phyloP scores from a whole-genome alignment of 768 basidiomycete species.

The Auriculariales sp. region DNA sequence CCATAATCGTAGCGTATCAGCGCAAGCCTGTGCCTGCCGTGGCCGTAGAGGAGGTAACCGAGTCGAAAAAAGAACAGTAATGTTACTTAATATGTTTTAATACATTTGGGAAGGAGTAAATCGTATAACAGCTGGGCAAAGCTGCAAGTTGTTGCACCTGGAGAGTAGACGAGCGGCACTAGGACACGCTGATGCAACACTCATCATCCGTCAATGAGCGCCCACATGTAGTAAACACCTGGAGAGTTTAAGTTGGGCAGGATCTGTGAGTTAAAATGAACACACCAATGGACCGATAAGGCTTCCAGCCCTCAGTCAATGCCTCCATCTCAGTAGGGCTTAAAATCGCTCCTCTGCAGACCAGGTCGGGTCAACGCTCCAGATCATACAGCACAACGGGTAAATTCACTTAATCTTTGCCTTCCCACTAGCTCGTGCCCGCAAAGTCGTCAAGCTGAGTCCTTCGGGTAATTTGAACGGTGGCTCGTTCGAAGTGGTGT shows the following conservation, averaged over 20 bases:
- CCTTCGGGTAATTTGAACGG: conserved; percentile 39
- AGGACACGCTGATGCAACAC: too few relatives aligned
- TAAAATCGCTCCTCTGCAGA: conserved; percentile 48
- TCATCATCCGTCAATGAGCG: conserved; percentile 38
- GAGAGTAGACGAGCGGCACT: too few relatives aligned
- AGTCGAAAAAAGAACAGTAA: too few relatives aligned
- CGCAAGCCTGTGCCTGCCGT: too few relatives aligned
- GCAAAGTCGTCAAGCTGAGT: conserved; percentile 39
- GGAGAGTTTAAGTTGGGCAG: conserved; percentile 4
- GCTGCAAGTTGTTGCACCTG: too few relatives aligned
- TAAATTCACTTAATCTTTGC: conserved; percentile 53
- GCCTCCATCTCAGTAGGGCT: conserved; percentile 73
- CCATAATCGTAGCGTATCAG: too few relatives aligned
- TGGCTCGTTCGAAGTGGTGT: conserved; percentile 14
- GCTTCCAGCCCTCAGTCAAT: conserved; percentile 63
- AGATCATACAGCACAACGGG: neutral
- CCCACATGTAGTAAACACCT: conserved; percentile 87
- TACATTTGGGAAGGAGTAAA: too few relatives aligned
- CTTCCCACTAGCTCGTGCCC: conserved; percentile 49
- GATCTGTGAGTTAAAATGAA: conserved; percentile 1
- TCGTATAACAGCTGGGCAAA: too few relatives aligned
- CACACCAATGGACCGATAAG: conserved; percentile 69
- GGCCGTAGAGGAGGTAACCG: too few relatives aligned
- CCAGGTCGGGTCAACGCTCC: conserved; percentile 7
- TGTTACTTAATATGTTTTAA: too few relatives aligned